Evolutionary conservation across 495 filamentous ascomycete genomes (phyloP), one percentile per base, ranked within the genome.

Genomic region (Tetracladium marchalianum): DNA sequence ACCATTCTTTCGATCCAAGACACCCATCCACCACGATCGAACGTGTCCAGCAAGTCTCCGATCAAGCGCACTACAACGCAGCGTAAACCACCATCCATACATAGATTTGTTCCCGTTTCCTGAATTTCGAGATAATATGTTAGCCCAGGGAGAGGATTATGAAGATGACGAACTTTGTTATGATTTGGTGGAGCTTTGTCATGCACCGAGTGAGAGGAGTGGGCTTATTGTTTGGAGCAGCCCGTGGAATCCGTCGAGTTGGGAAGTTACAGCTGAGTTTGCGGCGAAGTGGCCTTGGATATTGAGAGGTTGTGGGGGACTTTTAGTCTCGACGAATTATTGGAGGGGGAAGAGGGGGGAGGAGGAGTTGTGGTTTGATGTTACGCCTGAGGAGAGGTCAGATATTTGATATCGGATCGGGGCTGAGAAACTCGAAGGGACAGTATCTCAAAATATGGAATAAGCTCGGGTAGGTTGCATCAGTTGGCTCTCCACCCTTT

Each of bases 91-190:
- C 44, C 69, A 71, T 40, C 67, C 69, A 0, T 75, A 69, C 67
- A 48, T 73, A 39, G 70, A 73, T 50, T 69, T 72, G 46, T 71
- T 71, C 43, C 71, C 70, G 6, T 41, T 65, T 9, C 67, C 71
- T n/a, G 54, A 51, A 18, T 61, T 73, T 57, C 58, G 71, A 18
- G 71, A 72, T 32, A 72, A 71, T 43, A 13, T 62, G 0, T 53
- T 63, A 5, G 32, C 6, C 0, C 46, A 52, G 9, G 52, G 39
- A 2, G 44, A 42, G 1, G 11, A 17, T 6, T 54, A 39, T 12
- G 47, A 19, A 38, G 46, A 60, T 11, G 50, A 54, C n/a, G 43
- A 63, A 16, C 35, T 66, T 0, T 66, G 63, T 40, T 41, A 48
- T 17, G 63, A 63, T 46, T 10, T 66, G 5, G 41, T 61, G 10